Evolutionary conservation across 371 early-diverging fungal genomes (phyloP), one percentile per base, ranked within the genome.

Genomic region (Haplosporangium sp.): DNA sequence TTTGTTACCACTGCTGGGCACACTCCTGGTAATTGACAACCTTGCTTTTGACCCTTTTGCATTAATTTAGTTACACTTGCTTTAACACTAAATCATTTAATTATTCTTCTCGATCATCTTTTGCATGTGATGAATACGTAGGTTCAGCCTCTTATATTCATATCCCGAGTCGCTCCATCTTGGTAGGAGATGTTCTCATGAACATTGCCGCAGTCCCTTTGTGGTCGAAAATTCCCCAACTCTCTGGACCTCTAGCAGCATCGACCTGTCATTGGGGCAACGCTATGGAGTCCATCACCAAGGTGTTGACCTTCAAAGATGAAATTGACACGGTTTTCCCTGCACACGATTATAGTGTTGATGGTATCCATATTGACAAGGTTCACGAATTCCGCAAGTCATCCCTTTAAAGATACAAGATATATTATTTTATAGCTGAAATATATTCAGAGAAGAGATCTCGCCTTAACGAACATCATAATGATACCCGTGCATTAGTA

Each of bases 91-190:
- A 20, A 45, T 9, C 20, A 61, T 61, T 5, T 42, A 34, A 15
- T 58, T 9, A 2, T 58, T 9, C 8, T 15, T 42, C 3, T 61
- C 27, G 20, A 13, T 34, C 11, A 8, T 35, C 27, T 42, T 45
- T 45, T 45, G 0, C 67, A 63, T 69, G 55, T 61, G 62, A 65
- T 44, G 13, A 4, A 11, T 27, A 48, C 40, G 7, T 67, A 76
- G 85, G 85, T 13, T 85, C 85, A 6, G 72, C 73, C 34, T 85
- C 85, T 4, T 85, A 74, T 67, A 48, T 85, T 13, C 85, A 85
- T 34, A 65, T 73, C 19, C 81, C 86, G 13, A 70, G 68, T 4
- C 72, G 77, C 2, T 84, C 79, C 45, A 65, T 85, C 57, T 69
- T 85, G 79, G 75, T 85, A 35, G 85, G 85, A 2, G 85, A 85